A percentile compares a stretch with the other conserved stretches of the same genome.
These are phyloP conservation scores for Bruguiera gymnorhiza DNA, from an alignment of 345 rosid species.

Conservation along the genomic window DNA sequence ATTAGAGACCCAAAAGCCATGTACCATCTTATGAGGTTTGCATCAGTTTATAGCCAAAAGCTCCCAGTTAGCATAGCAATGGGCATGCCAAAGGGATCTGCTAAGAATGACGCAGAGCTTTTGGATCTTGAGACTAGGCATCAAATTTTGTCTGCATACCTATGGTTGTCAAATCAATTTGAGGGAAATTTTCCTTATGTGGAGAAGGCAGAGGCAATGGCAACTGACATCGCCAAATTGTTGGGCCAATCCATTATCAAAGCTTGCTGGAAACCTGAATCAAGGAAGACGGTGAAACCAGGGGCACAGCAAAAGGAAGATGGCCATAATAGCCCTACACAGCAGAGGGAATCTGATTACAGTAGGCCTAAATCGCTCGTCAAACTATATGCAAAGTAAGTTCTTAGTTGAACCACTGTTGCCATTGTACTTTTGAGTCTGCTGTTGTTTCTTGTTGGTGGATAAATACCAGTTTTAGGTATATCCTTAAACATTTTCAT, in stretches of 20 bases:
- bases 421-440: neutral
- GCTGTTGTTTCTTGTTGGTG: neutral
- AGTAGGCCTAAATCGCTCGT: slow-evolving; percentile 62
- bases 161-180: slow-evolving; percentile 88
- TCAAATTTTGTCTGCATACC: slow-evolving; percentile 82
- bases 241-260: slow-evolving; percentile 73
- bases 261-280: slow-evolving; percentile 74
- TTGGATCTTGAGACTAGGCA: slow-evolving; percentile 83
- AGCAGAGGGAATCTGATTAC: slow-evolving; percentile 40
- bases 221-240: slow-evolving; percentile 64
- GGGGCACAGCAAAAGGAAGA: slow-evolving; percentile 40
- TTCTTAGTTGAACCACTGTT: neutral
- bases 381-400: slow-evolving; percentile 43
- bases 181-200: slow-evolving; percentile 66
- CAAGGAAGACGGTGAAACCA: slow-evolving; percentile 45
- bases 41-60: slow-evolving; percentile 61
- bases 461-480: too few relatives aligned
- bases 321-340: slow-evolving; percentile 57
- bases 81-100: slow-evolving; percentile 91
- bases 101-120: slow-evolving; percentile 73
- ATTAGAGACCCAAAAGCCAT: slow-evolving; percentile 85
- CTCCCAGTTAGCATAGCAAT: slow-evolving; percentile 71
- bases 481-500: too few relatives aligned
- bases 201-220: slow-evolving; percentile 83
- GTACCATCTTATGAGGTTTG: slow-evolving; percentile 78